Base-by-base conservation (phyloP, 2,329 filamentous ascomycete species). In the Onygenales sp. region DNA sequence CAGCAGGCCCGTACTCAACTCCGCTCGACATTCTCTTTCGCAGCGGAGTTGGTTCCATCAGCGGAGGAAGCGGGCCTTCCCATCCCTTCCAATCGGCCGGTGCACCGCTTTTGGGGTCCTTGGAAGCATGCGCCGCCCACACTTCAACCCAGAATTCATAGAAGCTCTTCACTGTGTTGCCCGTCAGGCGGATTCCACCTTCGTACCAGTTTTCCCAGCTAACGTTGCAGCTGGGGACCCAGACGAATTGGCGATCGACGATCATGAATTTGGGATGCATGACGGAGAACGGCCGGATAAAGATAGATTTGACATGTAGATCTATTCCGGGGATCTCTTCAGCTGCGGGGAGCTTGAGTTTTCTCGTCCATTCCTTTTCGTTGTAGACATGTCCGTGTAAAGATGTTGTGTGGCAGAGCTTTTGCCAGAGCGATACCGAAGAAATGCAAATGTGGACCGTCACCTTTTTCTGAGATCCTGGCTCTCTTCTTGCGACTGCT, bases 131-230 rank as follows among this genome's bases (percentile, higher is more conserved):
- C 61, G 63, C 17, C 62, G 73, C 78, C 89, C 89, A 93, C n/a
- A 89, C 85, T 1, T 71, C 66, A 7, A 73, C 65, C 69, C 87
- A 89, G 63, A 92, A 92, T 2, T 72, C 65, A 43, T 86, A 59
- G 41, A 93, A 78, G n/a, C 78, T 73, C 3, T 66, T 60, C 0
- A 89, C 81, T 0, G 85, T 74, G 0, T 76, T 73, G 0, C 87
- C 87, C 6, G 75, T 74, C 9, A 92, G 69, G 52, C 83, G 81
- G 3, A 92, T 72, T 53, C 84, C 88, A 0, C 85, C 86, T 66
- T 94, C 89, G 31, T 92, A 84, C 89, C 89, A 94, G n/a, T 81
- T 70, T 67, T 93, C 89, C 86, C 86, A 93, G 63, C 86, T 90
- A 4, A 94, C 81, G 61, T 94, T 94, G 68, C 87, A 91, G 61